Evolutionary conservation across 2,329 filamentous ascomycete genomes (phyloP).

Genomic region (Amauroascus verrucosus): DNA sequence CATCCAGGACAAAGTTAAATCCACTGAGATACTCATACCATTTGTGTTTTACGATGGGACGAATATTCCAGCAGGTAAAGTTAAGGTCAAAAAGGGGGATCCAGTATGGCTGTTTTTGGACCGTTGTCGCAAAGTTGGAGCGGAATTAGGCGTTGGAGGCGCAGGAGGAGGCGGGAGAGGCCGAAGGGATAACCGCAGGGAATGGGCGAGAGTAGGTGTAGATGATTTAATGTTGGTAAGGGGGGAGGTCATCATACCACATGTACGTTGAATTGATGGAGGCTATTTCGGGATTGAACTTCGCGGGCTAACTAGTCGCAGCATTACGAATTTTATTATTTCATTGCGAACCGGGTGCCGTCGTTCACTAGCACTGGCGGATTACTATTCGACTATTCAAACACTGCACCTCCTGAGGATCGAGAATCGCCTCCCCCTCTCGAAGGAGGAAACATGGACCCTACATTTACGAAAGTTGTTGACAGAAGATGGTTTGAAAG

Average conservation of each 20-base stretch:
- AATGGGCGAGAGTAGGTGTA: constrained; percentile 89
- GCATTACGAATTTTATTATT: constrained; percentile 97
- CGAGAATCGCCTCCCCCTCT: constrained; percentile 43
- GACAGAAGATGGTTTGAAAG: constrained; percentile 93
- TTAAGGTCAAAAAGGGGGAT: constrained; percentile 86
- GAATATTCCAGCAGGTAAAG: constrained; percentile 72
- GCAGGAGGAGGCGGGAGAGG: constrained; percentile 38
- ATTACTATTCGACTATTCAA: constrained; percentile 66
- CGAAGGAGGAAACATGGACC: constrained; percentile 70
- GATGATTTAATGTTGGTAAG: constrained; percentile 91
- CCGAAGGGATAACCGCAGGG: constrained; percentile 54
- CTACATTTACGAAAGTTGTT: constrained; percentile 79
- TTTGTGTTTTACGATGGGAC: constrained; percentile 97
- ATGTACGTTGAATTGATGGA: constrained; percentile 51
- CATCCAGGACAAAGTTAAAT: constrained; percentile 77
- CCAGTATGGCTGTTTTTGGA: constrained; percentile 89
- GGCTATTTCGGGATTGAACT: neutral
- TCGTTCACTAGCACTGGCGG: constrained; percentile 65
- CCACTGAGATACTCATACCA: constrained; percentile 77
- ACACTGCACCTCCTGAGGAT: constrained; percentile 31
- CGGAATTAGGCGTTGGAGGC: constrained; percentile 64
- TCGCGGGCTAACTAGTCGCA: constrained; percentile 32
- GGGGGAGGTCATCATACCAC: constrained; percentile 83
- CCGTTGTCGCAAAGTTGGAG: constrained; percentile 79
- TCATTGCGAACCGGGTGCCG: constrained; percentile 63